Evolutionary conservation across 1,284 basidiomycete species (phyloP).

Genomic region (Pascua sp.): DNA sequence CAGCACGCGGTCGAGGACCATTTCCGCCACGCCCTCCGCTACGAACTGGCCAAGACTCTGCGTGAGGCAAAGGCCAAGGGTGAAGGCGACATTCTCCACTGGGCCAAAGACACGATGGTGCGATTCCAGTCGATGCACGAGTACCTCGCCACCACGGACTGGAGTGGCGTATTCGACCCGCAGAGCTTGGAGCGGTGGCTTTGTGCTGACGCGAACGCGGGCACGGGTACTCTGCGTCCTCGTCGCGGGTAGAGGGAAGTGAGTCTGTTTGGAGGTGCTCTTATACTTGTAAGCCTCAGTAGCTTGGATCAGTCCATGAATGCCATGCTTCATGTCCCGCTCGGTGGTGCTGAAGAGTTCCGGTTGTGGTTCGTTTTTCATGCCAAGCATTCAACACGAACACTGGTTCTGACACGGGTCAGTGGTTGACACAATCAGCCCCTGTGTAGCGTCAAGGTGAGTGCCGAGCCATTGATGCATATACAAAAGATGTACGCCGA

Average conservation of each 20-base stretch:
- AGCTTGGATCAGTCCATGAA: too few relatives aligned
- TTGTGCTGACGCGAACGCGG: not conserved
- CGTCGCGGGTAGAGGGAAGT: too few relatives aligned
- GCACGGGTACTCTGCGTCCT: too few relatives aligned
- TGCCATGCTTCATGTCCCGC: too few relatives aligned
- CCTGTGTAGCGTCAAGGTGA: too few relatives aligned
- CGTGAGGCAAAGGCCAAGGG: not conserved
- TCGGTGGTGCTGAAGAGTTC: too few relatives aligned
- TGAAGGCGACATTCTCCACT: not conserved
- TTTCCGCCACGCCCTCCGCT: not conserved
- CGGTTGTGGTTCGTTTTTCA: too few relatives aligned
- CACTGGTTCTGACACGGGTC: too few relatives aligned
- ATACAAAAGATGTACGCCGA: not conserved
- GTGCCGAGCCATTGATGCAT: not conserved
- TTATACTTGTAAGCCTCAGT: too few relatives aligned
- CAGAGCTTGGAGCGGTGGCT: not conserved
- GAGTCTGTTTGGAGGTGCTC: too few relatives aligned
- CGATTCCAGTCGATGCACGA: constrained; percentile 1
- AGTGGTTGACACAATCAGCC: too few relatives aligned
- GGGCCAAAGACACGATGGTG: not conserved
- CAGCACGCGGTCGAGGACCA: not conserved
- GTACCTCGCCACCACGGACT: not conserved
- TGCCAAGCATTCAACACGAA: too few relatives aligned
- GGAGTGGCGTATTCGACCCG: not conserved
- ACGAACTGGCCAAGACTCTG: not conserved